Conservation (phyloP, 139 green algal species). For the Chlorella sp. region DNA sequence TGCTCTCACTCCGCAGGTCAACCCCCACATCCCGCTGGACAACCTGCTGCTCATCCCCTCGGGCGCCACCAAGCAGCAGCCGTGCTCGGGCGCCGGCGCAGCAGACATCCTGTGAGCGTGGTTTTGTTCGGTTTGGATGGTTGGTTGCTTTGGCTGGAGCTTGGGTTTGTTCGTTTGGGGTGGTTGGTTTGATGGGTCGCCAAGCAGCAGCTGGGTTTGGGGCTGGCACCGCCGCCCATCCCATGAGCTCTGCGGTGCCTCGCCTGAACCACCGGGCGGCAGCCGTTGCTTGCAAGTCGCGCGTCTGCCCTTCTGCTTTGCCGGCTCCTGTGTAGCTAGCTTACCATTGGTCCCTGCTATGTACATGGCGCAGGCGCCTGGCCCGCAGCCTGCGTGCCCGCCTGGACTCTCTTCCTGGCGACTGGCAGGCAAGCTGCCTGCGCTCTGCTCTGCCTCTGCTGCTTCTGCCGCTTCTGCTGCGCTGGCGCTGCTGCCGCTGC, state of each 20-base stretch:
- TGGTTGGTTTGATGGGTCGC: no score
- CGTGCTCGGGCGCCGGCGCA: background rate
- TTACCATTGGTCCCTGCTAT: no score
- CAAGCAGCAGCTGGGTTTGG: no score
- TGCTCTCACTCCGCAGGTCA: background rate
- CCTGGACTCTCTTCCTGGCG: background rate
- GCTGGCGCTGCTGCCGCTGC: background rate
- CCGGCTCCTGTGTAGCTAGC: no score
- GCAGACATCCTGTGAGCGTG: constrained; percentile 4
- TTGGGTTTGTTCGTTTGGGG: no score
- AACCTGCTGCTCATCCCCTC: constrained; percentile 17
- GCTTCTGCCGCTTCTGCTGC: background rate
- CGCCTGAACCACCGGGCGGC: no score
- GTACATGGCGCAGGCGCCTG: background rate
- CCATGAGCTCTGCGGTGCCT: no score
- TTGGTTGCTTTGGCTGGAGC: background rate
- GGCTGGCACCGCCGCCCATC: no score
- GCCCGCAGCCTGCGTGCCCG: background rate
- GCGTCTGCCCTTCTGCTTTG: no score
- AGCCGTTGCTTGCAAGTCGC: no score
- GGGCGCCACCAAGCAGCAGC: constrained; percentile 14
- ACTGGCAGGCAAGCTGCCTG: constrained; percentile 1
- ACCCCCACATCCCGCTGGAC: background rate
- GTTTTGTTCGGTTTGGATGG: background rate
- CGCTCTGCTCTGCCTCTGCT: background rate